Evolutionary conservation across 202 grass and related monocot genomes (phyloP).

Genomic region (Hordeum pubiflorum): DNA sequence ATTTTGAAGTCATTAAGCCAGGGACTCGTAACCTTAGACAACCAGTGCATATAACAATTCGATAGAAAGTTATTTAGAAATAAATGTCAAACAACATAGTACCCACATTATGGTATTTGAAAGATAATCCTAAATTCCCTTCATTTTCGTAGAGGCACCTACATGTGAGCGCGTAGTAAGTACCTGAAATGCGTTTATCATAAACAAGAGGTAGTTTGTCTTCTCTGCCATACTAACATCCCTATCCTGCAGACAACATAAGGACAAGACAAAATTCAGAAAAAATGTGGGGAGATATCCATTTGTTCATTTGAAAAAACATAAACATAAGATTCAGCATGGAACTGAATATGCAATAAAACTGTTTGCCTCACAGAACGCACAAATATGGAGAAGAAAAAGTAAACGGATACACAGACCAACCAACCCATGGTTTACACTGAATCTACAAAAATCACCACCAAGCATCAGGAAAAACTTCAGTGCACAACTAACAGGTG

Average conservation of each 20-base stretch:
- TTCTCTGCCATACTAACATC: constrained; percentile 69
- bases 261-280: background rate
- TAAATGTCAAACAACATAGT: constrained; percentile 18
- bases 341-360: background rate
- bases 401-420: background rate
- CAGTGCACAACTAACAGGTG: background rate
- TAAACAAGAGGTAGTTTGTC: constrained; percentile 91
- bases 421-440: background rate
- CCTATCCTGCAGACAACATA: constrained; percentile 51
- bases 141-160: background rate
- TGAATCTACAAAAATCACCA: background rate
- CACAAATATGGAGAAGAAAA: background rate
- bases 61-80: constrained; percentile 10
- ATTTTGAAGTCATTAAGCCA: background rate
- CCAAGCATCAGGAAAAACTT: background rate
- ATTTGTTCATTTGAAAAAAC: background rate
- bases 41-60: background rate
- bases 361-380: background rate
- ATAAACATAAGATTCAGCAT: background rate
- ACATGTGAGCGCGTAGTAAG: background rate
- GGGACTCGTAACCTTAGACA: background rate
- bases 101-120: background rate
- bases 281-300: background rate
- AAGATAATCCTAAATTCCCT: background rate
- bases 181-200: constrained; percentile 99